Percentiles rank a stretch among this genome's conserved stretches.
phyloP scores from a whole-genome alignment of 108 stramenopile species.

The Cylindrotheca fusiformis region DNA sequence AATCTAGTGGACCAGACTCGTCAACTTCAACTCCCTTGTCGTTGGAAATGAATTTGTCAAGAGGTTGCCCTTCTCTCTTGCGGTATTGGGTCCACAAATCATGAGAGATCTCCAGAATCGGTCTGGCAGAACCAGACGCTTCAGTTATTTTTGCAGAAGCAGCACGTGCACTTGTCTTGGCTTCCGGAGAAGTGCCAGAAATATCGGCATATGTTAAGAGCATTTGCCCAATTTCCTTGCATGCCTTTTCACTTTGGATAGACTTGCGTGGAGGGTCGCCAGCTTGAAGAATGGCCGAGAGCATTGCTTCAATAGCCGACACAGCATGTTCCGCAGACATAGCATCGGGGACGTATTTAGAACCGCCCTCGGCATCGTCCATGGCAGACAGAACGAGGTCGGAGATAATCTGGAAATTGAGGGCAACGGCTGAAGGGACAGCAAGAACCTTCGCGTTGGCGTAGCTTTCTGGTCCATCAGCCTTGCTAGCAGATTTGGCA shows the following conservation, averaged over 20 bases:
- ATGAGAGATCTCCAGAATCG: conserved; percentile 84
- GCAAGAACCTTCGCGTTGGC: conserved; percentile 82
- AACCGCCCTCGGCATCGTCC: conserved; percentile 88
- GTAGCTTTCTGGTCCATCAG: conserved; percentile 44
- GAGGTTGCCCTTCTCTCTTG: conserved; percentile 88
- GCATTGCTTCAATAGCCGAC: conserved; percentile 76
- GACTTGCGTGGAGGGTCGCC: conserved; percentile 84
- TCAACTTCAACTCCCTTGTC: conserved; percentile 90
- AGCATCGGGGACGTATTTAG: conserved; percentile 88
- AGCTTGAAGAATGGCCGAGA: conserved; percentile 81
- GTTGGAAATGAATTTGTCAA: conserved; percentile 82
- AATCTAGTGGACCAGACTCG: conserved; percentile 85
- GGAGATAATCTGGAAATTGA: conserved; percentile 85
- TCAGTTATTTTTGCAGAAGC: conserved; percentile 74
- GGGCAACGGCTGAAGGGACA: conserved; percentile 78
- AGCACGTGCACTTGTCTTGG: conserved; percentile 63
- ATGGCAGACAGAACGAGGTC: conserved; percentile 86
- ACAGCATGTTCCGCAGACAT: conserved; percentile 85
- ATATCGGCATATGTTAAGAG: conserved; percentile 78
- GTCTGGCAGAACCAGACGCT: conserved; percentile 64
- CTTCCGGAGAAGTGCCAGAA: conserved; percentile 71
- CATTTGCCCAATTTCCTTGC: conserved; percentile 79
- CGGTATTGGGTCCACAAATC: conserved; percentile 91
- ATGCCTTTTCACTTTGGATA: conserved; percentile 81
- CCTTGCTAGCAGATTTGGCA: conserved; percentile 54